Conservation (phyloP, 2,329 filamentous ascomycete species). For the Periconia sp. region DNA sequence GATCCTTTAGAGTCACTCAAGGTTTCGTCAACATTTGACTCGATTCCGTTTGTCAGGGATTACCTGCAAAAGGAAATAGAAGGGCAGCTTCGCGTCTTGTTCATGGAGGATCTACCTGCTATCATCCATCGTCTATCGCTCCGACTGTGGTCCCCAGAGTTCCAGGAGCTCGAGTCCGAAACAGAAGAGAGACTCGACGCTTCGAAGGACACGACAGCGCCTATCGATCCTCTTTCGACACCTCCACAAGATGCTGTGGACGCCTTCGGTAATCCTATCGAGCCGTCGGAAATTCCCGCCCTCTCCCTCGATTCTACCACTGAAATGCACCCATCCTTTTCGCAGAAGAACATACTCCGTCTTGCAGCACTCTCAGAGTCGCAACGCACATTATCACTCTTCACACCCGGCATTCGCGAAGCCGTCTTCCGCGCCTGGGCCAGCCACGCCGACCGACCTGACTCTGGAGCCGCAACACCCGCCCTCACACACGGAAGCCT, state of each 20-base stretch:
- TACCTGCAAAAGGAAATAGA: slow-evolving; percentile 97
- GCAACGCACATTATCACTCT: slow-evolving; percentile 87
- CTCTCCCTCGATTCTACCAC: slow-evolving; percentile 79
- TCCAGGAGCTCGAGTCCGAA: slow-evolving; percentile 66
- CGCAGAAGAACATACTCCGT: slow-evolving; percentile 88
- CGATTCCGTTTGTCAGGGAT: slow-evolving; percentile 96
- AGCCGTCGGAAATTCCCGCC: slow-evolving; percentile 75
- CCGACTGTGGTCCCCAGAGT: slow-evolving; percentile 87
- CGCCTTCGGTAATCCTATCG: slow-evolving; percentile 76
- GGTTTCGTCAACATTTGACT: slow-evolving; percentile 98
- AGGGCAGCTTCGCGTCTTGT: slow-evolving; percentile 85
- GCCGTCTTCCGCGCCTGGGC: slow-evolving; percentile 94
- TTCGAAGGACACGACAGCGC: slow-evolving; percentile 60
- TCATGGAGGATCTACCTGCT: slow-evolving; percentile 97
- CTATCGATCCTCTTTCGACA: slow-evolving; percentile 80
- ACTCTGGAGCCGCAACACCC: slow-evolving; percentile 55
- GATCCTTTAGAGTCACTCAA: slow-evolving; percentile 97
- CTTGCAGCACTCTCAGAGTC: slow-evolving; percentile 84
- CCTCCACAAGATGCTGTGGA: slow-evolving; percentile 84
- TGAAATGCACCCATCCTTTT: slow-evolving; percentile 89
- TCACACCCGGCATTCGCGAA: slow-evolving; percentile 88
- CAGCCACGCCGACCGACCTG: slow-evolving; percentile 73
- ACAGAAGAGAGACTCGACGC: slow-evolving; percentile 59
- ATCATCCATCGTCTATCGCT: slow-evolving; percentile 94
- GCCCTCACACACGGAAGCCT: slow-evolving; percentile 51